Evolutionary conservation across 495 filamentous ascomycete species (phyloP), one percentile per base, ranked within the genome.

Genomic region (Talaromyces nanjingensis): DNA sequence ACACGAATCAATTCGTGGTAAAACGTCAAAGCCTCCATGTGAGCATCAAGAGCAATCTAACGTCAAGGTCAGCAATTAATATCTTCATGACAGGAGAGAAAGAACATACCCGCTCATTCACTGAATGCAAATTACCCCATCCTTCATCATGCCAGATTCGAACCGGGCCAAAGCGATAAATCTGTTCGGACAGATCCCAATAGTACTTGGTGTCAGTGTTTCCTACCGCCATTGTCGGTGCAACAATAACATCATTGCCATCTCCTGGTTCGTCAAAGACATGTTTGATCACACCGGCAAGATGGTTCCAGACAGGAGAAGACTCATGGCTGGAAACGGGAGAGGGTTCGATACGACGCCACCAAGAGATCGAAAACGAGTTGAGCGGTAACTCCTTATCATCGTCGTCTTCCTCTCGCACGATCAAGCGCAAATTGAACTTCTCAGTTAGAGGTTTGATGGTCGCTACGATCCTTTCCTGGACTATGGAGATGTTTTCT

Each of bases 131-230:
- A 54, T 54, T 54, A 24, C 49, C n/a, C 49, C 49, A 54, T 54
- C 49, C 45, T 20, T 52, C 45, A 52, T 52, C 45, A 18, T 52
- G n/a, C 76, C 8, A 67, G 31, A 49, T 65, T 65, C 74, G n/a
- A 70, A 75, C 75, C 0, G 80, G 77, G 3, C 62, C 73, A 59
- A 79, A 86, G 0, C 84, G 77, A 45, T 82, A 86, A 63, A 88
- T 86, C 65, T 88, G 74, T 63, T 69, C 76, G 5, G 79, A 83
- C 64, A 87, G 54, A 3, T 68, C 74, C 84, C 84, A 88, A 64
- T 85, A 88, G 54, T 78, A 86, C 27, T 79, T 68, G 24, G 85
- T 87, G 63, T 88, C 85, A 0, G 85, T 88, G 59, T 87, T 88
- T 4, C 83, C 86, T 1, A 83, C 84, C 81, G 83, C 85, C 49